phyloP scores from a whole-genome alignment of 345 rosid genomes.

The Raphanus sativus region DNA sequence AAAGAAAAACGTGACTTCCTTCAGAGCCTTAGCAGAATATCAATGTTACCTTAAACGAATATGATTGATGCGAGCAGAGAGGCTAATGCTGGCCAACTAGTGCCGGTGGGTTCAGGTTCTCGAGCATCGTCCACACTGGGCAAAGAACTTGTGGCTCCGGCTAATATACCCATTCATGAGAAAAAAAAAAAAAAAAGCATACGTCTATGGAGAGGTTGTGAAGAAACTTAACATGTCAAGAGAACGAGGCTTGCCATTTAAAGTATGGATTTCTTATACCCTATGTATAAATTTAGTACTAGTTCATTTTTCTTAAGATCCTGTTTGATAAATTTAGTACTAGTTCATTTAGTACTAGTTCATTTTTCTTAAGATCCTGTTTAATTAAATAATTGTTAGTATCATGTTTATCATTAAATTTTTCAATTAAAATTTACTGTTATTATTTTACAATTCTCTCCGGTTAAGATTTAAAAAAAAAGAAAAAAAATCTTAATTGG shows the following conservation, averaged over 20 bases:
- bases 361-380: no score
- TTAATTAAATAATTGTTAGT: no score
- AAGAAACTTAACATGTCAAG: conserved; percentile 76
- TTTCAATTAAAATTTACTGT: no score
- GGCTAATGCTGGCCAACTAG: conserved; percentile 54
- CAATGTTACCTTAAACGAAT: conserved; percentile 78
- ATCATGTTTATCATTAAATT: no score
- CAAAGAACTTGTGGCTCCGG: conserved; percentile 62
- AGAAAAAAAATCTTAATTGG: no score
- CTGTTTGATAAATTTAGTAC: conserved; percentile 15
- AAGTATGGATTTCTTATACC: conserved; percentile 48
- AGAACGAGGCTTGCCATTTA: conserved; percentile 73
- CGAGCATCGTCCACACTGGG: conserved; percentile 59
- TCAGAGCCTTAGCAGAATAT: conserved; percentile 87
- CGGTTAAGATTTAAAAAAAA: no score
- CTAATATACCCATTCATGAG: conserved; percentile 66
- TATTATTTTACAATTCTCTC: no score
- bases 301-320: conserved; percentile 12
- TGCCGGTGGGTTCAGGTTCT: conserved; percentile 58
- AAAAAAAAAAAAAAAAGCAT: conserved; percentile 78
- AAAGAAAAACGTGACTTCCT: conserved; percentile 93
- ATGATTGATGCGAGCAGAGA: conserved; percentile 45
- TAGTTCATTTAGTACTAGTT: no score
- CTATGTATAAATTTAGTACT: conserved; percentile 3
- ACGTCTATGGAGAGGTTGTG: conserved; percentile 78